phyloP scores from a whole-genome alignment of 352 stramenopile genomes.

The Phytophthora citricola region DNA sequence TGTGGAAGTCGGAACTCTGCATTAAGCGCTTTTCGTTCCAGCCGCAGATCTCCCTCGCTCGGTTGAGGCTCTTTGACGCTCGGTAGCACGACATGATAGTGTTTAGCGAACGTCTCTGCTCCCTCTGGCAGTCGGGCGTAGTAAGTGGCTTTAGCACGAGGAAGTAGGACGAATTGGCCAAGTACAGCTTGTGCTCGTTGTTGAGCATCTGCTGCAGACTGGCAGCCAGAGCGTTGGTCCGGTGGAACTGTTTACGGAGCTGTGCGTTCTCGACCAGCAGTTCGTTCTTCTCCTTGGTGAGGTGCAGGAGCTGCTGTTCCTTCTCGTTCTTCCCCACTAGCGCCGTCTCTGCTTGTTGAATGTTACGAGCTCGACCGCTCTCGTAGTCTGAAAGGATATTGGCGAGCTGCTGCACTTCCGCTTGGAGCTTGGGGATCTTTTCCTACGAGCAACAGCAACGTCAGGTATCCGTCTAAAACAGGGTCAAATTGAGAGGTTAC shows the following conservation, averaged over 20 bases:
- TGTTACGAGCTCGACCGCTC: slow-evolving; percentile 3
- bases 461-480: not conserved
- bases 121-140: slow-evolving; percentile 20
- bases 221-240: slow-evolving; percentile 10
- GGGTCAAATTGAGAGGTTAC: not conserved
- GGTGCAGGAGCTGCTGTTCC: slow-evolving; percentile 17
- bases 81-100: slow-evolving; percentile 21
- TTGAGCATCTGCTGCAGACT: slow-evolving; percentile 37
- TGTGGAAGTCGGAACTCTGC: slow-evolving; percentile 30
- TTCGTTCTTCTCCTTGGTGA: slow-evolving; percentile 28
- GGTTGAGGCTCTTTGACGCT: slow-evolving; percentile 15
- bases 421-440: slow-evolving; percentile 29
- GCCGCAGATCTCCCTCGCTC: slow-evolving; percentile 33
- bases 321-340: slow-evolving; percentile 9
- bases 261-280: slow-evolving; percentile 37
- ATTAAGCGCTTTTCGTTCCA: slow-evolving; percentile 37
- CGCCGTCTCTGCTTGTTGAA: not conserved
- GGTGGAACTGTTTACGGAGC: slow-evolving; percentile 35
- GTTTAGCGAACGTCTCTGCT: slow-evolving; percentile 20
- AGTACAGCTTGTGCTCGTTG: slow-evolving; percentile 41
- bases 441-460: slow-evolving; percentile 14
- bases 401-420: slow-evolving; percentile 26
- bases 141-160: slow-evolving; percentile 38
- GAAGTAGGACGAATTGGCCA: slow-evolving; percentile 39
- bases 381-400: slow-evolving; percentile 22